Percentiles rank a stretch among this genome's conserved stretches.
Conservation (phyloP, 2,329 filamentous ascomycete genomes). For the Cercospora sp. region DNA sequence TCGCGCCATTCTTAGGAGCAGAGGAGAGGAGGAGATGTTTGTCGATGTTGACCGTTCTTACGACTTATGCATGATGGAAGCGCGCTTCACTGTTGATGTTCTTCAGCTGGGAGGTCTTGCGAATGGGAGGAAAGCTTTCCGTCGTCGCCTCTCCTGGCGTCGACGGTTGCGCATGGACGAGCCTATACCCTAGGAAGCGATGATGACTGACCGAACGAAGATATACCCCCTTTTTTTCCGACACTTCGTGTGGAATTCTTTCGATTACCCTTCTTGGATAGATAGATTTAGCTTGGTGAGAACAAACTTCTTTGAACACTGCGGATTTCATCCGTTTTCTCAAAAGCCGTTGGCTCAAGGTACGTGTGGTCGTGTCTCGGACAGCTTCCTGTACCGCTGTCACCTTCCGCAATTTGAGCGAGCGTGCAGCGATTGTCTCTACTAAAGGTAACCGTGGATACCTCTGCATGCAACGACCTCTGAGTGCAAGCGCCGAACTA, state of each 20-base stretch:
- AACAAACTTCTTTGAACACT: neutral
- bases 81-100: slow-evolving; percentile 18
- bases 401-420: too few species aligned
- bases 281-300: slow-evolving; percentile 9
- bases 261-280: slow-evolving; percentile 17
- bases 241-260: slow-evolving; percentile 22
- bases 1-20: neutral
- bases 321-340: neutral
- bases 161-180: slow-evolving; percentile 7
- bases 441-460: too few species aligned
- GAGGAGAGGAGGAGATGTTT: slow-evolving; percentile 3
- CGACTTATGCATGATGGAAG: slow-evolving; percentile 20
- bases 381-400: neutral
- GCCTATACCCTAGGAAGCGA: slow-evolving; percentile 16
- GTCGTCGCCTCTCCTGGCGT: neutral
- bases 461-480: too few species aligned
- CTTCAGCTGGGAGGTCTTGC: slow-evolving; percentile 15
- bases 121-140: slow-evolving; percentile 11
- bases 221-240: slow-evolving; percentile 17
- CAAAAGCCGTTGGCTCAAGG: neutral
- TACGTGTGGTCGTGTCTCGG: neutral
- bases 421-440: too few species aligned
- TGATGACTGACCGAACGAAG: slow-evolving; percentile 16
- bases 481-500: too few species aligned
- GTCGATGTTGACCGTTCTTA: slow-evolving; percentile 15